Evolutionary conservation across 1,284 basidiomycete species (phyloP).

Genomic region (Ceratobasidium theobromae): DNA sequence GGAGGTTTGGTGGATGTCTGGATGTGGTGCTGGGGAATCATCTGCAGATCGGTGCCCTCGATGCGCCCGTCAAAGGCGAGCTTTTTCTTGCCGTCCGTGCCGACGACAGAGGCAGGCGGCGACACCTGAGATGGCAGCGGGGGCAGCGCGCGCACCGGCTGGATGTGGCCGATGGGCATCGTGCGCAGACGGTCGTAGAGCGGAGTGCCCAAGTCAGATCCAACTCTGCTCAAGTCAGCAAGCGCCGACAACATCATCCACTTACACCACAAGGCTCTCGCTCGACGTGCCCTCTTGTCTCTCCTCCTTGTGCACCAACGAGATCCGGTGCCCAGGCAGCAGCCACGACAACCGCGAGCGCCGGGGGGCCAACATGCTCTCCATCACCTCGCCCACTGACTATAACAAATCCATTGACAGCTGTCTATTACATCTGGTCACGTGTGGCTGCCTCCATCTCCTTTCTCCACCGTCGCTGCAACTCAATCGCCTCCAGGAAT

Average conservation of each 20-base stretch:
- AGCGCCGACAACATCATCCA: too few relatives aligned
- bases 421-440: neutral
- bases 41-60: neutral
- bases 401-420: neutral
- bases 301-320: too few relatives aligned
- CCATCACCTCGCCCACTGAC: too few relatives aligned
- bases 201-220: constrained; percentile 21
- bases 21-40: constrained; percentile 30
- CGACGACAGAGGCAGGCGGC: too few relatives aligned
- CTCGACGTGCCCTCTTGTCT: too few relatives aligned
- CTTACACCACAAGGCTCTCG: too few relatives aligned
- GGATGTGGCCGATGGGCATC: neutral
- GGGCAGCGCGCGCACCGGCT: neutral
- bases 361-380: too few relatives aligned
- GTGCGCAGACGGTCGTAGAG: constrained; percentile 18
- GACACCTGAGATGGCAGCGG: neutral
- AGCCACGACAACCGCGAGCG: too few relatives aligned
- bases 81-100: too few relatives aligned
- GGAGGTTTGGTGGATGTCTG: constrained; percentile 1
- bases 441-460: constrained; percentile 51
- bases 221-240: too few relatives aligned
- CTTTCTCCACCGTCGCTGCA: constrained; percentile 80
- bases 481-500: constrained; percentile 84
- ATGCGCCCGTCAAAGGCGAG: too few relatives aligned
- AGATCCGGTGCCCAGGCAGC: too few relatives aligned